Percentiles rank a stretch among this genome's conserved stretches.
Evolutionary conservation across 2,329 filamentous ascomycete genomes (phyloP).

Genomic region (Boeremia lycopersici): DNA sequence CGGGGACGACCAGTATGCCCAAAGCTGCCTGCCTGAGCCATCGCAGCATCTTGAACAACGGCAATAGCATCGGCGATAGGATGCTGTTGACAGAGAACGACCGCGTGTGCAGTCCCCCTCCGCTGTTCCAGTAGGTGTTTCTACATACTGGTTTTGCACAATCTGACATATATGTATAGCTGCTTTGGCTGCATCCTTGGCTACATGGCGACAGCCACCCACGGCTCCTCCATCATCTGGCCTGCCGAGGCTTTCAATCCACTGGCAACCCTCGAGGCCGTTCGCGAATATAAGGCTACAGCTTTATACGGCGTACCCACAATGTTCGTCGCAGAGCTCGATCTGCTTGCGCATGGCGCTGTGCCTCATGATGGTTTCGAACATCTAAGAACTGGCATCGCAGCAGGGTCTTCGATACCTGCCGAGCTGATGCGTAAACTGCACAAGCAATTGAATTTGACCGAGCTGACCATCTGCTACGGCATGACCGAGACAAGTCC

Average conservation of each 20-base stretch:
- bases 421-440: conserved; percentile 79
- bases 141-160: neutral
- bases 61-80: conserved; percentile 77
- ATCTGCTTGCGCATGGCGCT: conserved; percentile 66
- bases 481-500: conserved; percentile 92
- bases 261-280: conserved; percentile 67
- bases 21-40: conserved; percentile 93
- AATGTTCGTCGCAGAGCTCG: conserved; percentile 91
- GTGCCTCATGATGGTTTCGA: conserved; percentile 60
- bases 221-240: conserved; percentile 81
- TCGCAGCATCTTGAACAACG: conserved; percentile 89
- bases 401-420: conserved; percentile 84
- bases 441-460: conserved; percentile 74
- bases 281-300: conserved; percentile 68
- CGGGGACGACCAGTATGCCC: conserved; percentile 86
- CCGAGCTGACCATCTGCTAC: conserved; percentile 89
- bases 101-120: conserved; percentile 69
- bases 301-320: conserved; percentile 89
- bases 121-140: conserved; percentile 53
- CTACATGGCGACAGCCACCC: conserved; percentile 94
- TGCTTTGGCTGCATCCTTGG: conserved; percentile 92
- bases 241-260: conserved; percentile 88
- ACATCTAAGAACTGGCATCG: conserved; percentile 84
- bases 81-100: conserved; percentile 81
- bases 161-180: conserved; percentile 31